Percentiles rank a stretch among this genome's conserved stretches.
Evolutionary conservation across 257 asterid genomes (phyloP).

Genomic region (Solanum etuberosum): DNA sequence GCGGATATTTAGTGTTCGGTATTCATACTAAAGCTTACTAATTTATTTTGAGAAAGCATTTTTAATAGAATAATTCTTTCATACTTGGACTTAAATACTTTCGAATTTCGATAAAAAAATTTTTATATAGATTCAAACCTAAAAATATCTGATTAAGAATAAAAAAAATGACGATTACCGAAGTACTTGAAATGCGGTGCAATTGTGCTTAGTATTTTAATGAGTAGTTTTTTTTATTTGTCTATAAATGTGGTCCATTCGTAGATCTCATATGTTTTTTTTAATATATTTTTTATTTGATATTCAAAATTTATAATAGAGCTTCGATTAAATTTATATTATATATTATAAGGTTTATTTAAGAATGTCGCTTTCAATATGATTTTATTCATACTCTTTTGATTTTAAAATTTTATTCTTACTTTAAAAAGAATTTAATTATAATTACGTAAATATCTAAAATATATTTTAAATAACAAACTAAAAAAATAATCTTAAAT

Average conservation of each 20-base stretch:
- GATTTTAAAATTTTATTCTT: accelerated
- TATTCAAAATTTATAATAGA: too few species aligned
- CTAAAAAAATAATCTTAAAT: accelerated
- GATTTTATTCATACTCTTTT: too few species aligned
- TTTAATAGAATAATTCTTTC: accelerated
- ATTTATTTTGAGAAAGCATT: neutral
- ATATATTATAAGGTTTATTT: too few species aligned
- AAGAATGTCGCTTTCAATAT: too few species aligned
- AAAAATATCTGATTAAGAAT: neutral
- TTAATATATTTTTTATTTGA: too few species aligned
- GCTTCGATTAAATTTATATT: too few species aligned
- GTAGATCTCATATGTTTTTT: neutral
- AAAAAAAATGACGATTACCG: accelerated
- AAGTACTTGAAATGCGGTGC: neutral
- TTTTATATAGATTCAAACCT: accelerated
- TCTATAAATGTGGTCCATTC: neutral
- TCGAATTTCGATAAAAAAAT: too few species aligned
- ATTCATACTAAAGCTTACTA: too few species aligned
- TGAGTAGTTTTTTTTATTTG: too few species aligned
- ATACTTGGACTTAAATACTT: neutral
- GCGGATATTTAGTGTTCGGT: too few species aligned
- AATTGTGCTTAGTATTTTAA: neutral
- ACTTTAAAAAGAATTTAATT: neutral
- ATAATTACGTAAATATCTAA: neutral
- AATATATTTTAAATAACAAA: too few species aligned